Percentiles rank a stretch among this genome's conserved stretches.
Conservation (phyloP, 1,284 basidiomycete species). For the Chalciporus piperatoides region DNA sequence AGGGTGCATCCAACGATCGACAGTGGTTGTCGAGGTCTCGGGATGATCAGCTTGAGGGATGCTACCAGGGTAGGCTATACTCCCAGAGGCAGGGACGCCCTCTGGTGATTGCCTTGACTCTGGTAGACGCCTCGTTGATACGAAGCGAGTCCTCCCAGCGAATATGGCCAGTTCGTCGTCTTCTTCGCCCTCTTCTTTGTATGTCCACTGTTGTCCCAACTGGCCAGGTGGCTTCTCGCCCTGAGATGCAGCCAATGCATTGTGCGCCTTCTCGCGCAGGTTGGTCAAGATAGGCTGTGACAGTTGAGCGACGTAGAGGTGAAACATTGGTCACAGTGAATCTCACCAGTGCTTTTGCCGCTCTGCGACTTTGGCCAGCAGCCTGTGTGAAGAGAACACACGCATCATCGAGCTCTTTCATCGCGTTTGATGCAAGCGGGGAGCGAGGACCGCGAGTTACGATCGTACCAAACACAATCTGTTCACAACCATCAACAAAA, state of each 20-base stretch:
- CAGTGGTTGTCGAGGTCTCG: conserved; percentile 16
- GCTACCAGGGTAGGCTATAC: neutral
- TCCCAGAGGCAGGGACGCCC: conserved; percentile 9
- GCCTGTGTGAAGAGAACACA: conserved; percentile 57
- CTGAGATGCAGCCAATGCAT: conserved; percentile 40
- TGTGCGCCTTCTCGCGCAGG: conserved; percentile 53
- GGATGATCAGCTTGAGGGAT: conserved; percentile 9
- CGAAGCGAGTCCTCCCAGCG: conserved; percentile 56
- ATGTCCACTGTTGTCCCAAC: conserved; percentile 42
- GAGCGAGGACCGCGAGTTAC: conserved; percentile 60
- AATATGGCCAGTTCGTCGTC: conserved; percentile 63
- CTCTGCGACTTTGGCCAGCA: conserved; percentile 50
- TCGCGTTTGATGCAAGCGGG: conserved; percentile 54
- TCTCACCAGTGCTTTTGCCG: conserved; percentile 58
- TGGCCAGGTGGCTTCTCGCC: conserved; percentile 31
- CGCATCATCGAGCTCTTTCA: conserved; percentile 60
- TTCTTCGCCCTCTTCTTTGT: conserved; percentile 39
- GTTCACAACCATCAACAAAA: conserved; percentile 11
- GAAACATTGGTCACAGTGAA: neutral
- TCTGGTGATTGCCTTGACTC: conserved; percentile 13
- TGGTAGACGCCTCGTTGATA: conserved; percentile 37
- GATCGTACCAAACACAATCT: conserved; percentile 68
- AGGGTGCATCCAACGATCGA: conserved; percentile 19
- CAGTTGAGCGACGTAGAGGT: neutral
- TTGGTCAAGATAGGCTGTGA: conserved; percentile 50